These are phyloP conservation scores for Hypericum perforatum DNA, from an alignment of 345 rosid species.

Conservation along the genomic window DNA sequence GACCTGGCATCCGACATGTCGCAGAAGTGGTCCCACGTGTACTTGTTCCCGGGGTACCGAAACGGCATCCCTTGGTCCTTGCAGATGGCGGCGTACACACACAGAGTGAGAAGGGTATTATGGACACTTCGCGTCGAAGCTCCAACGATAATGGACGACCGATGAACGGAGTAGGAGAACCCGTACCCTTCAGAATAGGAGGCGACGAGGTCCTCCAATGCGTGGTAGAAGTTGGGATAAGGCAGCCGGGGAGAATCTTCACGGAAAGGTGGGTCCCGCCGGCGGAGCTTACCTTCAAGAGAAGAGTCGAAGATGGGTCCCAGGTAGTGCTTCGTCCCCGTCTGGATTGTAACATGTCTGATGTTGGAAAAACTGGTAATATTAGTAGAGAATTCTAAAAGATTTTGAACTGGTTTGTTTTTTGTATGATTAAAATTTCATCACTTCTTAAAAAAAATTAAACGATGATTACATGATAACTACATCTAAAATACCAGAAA, in stretches of 20 bases:
- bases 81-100: slow-evolving; percentile 25
- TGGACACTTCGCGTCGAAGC: slow-evolving; percentile 23
- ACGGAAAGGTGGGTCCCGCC: slow-evolving; percentile 25
- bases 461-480: no score
- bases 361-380: no score
- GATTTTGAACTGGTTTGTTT: no score
- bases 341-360: slow-evolving; percentile 21
- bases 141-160: slow-evolving; percentile 25
- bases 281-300: slow-evolving; percentile 1
- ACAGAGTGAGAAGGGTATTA: slow-evolving; percentile 16
- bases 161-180: slow-evolving; percentile 19
- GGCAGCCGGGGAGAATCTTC: slow-evolving; percentile 29
- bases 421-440: no score
- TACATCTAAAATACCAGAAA: no score
- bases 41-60: slow-evolving; percentile 15
- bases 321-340: slow-evolving; percentile 31
- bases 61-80: slow-evolving; percentile 18
- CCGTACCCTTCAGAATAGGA: slow-evolving; percentile 6
- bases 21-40: slow-evolving; percentile 32
- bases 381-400: no score
- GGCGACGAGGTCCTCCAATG: slow-evolving; percentile 23
- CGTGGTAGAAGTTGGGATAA: slow-evolving; percentile 34
- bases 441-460: no score
- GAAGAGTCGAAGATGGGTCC: slow-evolving; percentile 19
- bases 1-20: slow-evolving; percentile 22